Percentiles rank a stretch among this genome's conserved stretches.
Conservation (phyloP, 345 rosid species). For the Noccaea caerulescens region DNA sequence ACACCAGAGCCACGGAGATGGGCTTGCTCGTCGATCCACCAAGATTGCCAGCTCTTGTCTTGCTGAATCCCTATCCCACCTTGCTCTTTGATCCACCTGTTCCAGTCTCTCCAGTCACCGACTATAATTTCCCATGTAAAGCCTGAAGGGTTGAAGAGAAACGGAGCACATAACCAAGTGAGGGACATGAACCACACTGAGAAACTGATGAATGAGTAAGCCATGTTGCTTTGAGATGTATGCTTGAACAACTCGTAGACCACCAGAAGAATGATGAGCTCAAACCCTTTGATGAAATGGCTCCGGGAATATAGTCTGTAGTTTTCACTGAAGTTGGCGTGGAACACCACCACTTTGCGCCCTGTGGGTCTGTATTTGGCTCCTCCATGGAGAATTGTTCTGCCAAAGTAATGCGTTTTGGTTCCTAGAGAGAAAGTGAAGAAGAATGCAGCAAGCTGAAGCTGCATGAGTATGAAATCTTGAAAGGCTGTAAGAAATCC, state of each 20-base stretch:
- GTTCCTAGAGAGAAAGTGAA: slow-evolving; percentile 97
- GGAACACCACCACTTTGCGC: slow-evolving; percentile 92
- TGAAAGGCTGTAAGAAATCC: slow-evolving; percentile 88
- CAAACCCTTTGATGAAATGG: slow-evolving; percentile 95
- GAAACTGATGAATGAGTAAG: slow-evolving; percentile 76
- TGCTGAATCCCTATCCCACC: slow-evolving; percentile 96
- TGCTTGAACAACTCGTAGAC: slow-evolving; percentile 86
- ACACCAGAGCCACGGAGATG: slow-evolving; percentile 78
- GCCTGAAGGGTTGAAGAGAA: slow-evolving; percentile 91
- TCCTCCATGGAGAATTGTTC: slow-evolving; percentile 90
- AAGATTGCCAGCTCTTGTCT: slow-evolving; percentile 97
- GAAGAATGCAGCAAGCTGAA: slow-evolving; percentile 93
- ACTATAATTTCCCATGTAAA: slow-evolving; percentile 89
- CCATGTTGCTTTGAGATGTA: slow-evolving; percentile 86
- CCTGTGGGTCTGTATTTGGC: slow-evolving; percentile 95
- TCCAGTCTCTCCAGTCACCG: slow-evolving; percentile 98
- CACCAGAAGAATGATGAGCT: slow-evolving; percentile 70
- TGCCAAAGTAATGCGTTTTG: slow-evolving; percentile 85
- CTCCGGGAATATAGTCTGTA: slow-evolving; percentile 91
- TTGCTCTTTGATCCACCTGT: slow-evolving; percentile 93
- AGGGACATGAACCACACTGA: slow-evolving; percentile 96
- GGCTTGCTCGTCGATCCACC: slow-evolving; percentile 95
- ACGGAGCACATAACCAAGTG: slow-evolving; percentile 94
- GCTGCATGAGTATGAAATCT: slow-evolving; percentile 96
- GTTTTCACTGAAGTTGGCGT: slow-evolving; percentile 88